Percentiles rank a stretch among this genome's conserved stretches.
These are phyloP conservation scores for Botrytis pseudocinerea DNA, from an alignment of 2,329 filamentous ascomycete species.

Conservation along the genomic window DNA sequence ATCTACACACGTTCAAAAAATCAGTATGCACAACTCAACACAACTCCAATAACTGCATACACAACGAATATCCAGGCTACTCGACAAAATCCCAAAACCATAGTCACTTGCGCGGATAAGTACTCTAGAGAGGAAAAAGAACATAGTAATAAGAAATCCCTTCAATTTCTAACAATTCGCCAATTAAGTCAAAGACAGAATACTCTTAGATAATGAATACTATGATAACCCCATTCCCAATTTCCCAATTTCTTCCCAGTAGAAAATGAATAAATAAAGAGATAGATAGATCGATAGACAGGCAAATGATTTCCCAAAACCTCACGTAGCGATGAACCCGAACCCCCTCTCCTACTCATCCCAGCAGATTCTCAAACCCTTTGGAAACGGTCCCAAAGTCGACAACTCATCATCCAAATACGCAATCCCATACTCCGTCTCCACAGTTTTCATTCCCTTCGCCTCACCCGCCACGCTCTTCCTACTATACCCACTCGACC, in stretches of 20 bases:
- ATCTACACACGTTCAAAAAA: background rate
- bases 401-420: conserved; percentile 70
- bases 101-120: background rate
- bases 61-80: no score
- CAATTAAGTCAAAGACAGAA: background rate
- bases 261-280: background rate
- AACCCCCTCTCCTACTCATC: conserved; percentile 27
- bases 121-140: background rate
- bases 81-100: no score
- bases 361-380: conserved; percentile 39
- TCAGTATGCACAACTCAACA: no score
- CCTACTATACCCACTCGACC: conserved; percentile 41
- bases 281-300: background rate
- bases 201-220: background rate
- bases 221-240: background rate
- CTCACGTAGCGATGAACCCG: background rate
- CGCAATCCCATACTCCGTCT: conserved; percentile 37
- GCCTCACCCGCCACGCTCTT: conserved; percentile 41
- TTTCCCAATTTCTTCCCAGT: background rate
- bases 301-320: background rate
- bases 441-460: conserved; percentile 32
- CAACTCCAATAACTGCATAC: no score
- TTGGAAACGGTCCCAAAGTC: conserved; percentile 52
- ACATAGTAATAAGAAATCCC: background rate
- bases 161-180: background rate